Evolutionary conservation across 495 filamentous ascomycete species (phyloP), one percentile per base, ranked within the genome.

Genomic region (Penicillium maclennaniae): DNA sequence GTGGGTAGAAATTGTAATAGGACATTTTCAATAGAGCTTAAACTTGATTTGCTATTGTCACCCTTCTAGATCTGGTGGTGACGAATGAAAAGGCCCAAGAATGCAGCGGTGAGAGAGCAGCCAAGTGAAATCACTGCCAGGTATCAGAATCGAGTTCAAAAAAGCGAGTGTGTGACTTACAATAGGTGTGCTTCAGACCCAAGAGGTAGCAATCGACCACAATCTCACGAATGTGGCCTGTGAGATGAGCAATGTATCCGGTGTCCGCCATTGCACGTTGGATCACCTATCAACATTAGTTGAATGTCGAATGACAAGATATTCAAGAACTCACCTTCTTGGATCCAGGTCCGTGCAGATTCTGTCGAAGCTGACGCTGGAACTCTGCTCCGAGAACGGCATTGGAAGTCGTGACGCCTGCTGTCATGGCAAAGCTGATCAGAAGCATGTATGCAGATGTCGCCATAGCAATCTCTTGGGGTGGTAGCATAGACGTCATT

Each of bases 361-460:
- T 61, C 1, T 44, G 45, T 27, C 62, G 45, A 12, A 76, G 43
- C 36, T 71, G 60, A 4, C 49, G 50, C 47, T 66, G 56, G 42
- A 76, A 76, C 19, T 63, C 67, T 16, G 56, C 42, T 0, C 66
- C 67, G 27, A 56, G 62, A 23, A 79, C 71, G 0, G 78, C 69
- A 51, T 79, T 83, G 3, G 69, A 72, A 2, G 65, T 51, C 0
- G 82, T 77, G 6, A 83, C 66, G 14, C 82, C 80, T 0, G 79
- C 62, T 0, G 78, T 81, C 54, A 79, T 68, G 25, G 75, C 76
- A 34, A 84, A 68, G 16, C 74, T 79, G 20, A 67, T 58, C 10
- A 78, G 63, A 4, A 85, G 62, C 56, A 79, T 79, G 53, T 81
- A 76, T 1, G 78, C 78, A 6, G 78, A 74, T 0, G 76, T 77